Percentiles rank a stretch among this genome's conserved stretches.
Evolutionary conservation across 768 basidiomycete genomes (phyloP).

Genomic region (Leccinum sublutescens): DNA sequence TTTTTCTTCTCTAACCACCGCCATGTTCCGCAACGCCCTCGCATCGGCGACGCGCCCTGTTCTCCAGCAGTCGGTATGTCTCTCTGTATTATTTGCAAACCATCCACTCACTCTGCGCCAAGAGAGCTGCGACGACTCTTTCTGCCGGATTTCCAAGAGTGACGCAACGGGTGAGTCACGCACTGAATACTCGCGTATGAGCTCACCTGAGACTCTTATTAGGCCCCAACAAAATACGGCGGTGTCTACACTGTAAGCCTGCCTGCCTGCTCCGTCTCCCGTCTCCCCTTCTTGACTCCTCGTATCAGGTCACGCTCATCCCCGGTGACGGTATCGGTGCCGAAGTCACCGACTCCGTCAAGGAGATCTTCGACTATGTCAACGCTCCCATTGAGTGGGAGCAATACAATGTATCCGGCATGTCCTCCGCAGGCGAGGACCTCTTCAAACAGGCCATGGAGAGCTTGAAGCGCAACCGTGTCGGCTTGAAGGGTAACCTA

Average conservation of each 20-base stretch:
- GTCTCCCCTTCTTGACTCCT: slow-evolving; percentile 20
- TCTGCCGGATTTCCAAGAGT: slow-evolving; percentile 78
- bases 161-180: slow-evolving; percentile 57
- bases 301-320: slow-evolving; percentile 83
- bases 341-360: slow-evolving; percentile 97
- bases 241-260: slow-evolving; percentile 82
- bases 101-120: slow-evolving; percentile 11
- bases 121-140: slow-evolving; percentile 75
- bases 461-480: slow-evolving; percentile 93
- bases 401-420: slow-evolving; percentile 95
- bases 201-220: slow-evolving; percentile 29
- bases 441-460: slow-evolving; percentile 99
- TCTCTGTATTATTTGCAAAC: neutral
- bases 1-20: slow-evolving; percentile 17
- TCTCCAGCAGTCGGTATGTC: slow-evolving; percentile 50
- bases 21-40: slow-evolving; percentile 68
- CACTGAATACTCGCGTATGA: neutral
- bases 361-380: slow-evolving; percentile 96
- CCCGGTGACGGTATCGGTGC: slow-evolving; percentile 97
- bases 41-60: slow-evolving; percentile 55
- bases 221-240: slow-evolving; percentile 89
- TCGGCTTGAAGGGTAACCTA: slow-evolving; percentile 90
- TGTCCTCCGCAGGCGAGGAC: slow-evolving; percentile 90
- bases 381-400: slow-evolving; percentile 99
- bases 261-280: neutral